Evolutionary conservation across 2,329 filamentous ascomycete species (phyloP), one percentile per base, ranked within the genome.

Genomic region (Hymenoscyphus fructigenus): DNA sequence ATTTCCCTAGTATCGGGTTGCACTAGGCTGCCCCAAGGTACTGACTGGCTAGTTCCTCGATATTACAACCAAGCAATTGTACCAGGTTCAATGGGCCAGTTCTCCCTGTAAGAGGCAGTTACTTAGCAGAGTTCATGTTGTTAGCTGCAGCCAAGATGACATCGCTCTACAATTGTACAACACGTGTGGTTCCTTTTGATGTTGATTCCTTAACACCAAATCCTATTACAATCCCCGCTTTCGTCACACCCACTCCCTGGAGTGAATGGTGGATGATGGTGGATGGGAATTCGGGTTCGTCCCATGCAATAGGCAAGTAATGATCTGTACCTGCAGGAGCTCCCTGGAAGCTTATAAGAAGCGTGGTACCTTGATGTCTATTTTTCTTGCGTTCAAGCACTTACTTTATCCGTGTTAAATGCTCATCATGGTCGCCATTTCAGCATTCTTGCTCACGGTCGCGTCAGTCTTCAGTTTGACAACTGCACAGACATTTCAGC

Each of bases 401-500:
- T 53, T 26, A 23, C 47, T 41, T 44, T 29, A 26, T 41, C 23
- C 28, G 56, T 28, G 26, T 34, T 47, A 68, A 69, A 59, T 59
- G 60, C 23, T 50, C 64, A 67, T 44, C 61, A 75, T 75, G 73
- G 69, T 72, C 68, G 68, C 71, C 28, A 63, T 69, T 50, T 70
- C 67, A 7, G 68, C 67, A 65, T 59, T 70, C 65, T 70, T 74
- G 29, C 70, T 77, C 70, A 75, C 69, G n/a, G 65, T 76, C 60
- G 76, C 75, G 29, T 76, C 75, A 44, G 70, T 79, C 60, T 73
- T 80, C 56, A 73, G 75, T 61, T 82, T 79, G 67, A 70, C 70
- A 69, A 79, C 80, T 47, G 84, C 81, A 36, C 85, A 88, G 79
- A 86, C 84, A 36, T 88, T 81, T 77, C 85, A 85, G 76, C 80